Base-by-base conservation (phyloP, 176 grass and related monocot genomes). In the Bothriochloa decipiens region DNA sequence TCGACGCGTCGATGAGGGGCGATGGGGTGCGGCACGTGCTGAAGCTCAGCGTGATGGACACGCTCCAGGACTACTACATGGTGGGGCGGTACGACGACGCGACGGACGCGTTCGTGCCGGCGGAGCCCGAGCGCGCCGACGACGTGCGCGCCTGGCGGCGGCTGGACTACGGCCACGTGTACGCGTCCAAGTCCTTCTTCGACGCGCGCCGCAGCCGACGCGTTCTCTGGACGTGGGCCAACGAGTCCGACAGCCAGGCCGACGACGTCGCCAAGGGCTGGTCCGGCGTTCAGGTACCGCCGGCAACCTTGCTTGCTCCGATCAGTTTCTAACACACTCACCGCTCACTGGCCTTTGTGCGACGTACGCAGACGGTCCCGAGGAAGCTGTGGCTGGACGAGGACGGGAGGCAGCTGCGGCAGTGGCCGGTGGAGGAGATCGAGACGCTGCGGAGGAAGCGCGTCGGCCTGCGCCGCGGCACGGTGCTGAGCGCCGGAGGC, bases 121-220 rank as follows among this genome's bases (percentile, higher is more conserved):
- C 72, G 33, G 80, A 93, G 57, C 39, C 35, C 1, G 88, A 76
- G 27, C 75, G 81, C 53, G 80, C 84, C 7, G 86, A 79, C 37
- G 84, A 94, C 27, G 53, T 82, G 82, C 79, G 87, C 8, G 71
- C 22, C 28, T 93, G 92, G 96, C 72, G 70, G 13, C 89, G 89
- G 18, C 40, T 93, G 2, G 93, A 98, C 77, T 77, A 93, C 45
- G 93, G 96, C 0, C 92, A 95, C 71, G 46, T 92, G 65, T 98
- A 95, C 87, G 91, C 92, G 18, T 95, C 95, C 58, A 97, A 97
- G 89, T 80, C 92, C 25, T 97, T 97, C 85, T 97, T 90, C 63
- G 95, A 95, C 72, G 37, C 57, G 15, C 47, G 81, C 18, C 82
- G 68, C 62, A 65, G 66, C 16, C 85, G 91, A 46, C 89, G 96